A percentile compares a stretch with the other conserved stretches of the same genome.
These are phyloP conservation scores for Sphaerostilbella broomeana DNA, from an alignment of 2,329 filamentous ascomycete species.

Conservation along the genomic window DNA sequence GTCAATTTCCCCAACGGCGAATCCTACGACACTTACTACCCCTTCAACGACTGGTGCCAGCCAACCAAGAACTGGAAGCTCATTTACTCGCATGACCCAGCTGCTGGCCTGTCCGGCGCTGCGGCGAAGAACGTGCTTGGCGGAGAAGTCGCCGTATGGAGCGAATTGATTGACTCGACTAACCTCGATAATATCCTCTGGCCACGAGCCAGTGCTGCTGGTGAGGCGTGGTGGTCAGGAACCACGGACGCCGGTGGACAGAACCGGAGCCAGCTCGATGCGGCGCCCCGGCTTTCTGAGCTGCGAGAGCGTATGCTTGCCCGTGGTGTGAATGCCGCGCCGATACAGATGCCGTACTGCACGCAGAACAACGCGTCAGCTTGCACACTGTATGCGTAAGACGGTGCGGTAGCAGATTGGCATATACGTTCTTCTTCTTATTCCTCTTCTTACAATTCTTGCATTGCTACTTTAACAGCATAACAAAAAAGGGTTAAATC, in stretches of 20 bases:
- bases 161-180: constrained; percentile 68
- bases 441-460: no score
- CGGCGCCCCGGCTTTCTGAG: constrained; percentile 63
- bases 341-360: constrained; percentile 36
- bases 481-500: no score
- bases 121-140: constrained; percentile 65
- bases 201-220: constrained; percentile 68
- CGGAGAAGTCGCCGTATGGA: constrained; percentile 77
- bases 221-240: constrained; percentile 76
- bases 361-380: constrained; percentile 10
- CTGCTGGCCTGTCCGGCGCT: constrained; percentile 53
- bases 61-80: constrained; percentile 77
- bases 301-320: constrained; percentile 70
- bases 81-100: constrained; percentile 74
- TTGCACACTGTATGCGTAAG: constrained; percentile 4
- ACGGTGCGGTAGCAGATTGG: background rate
- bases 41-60: constrained; percentile 74
- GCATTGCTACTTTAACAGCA: background rate
- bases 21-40: constrained; percentile 44
- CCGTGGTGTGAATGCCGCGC: constrained; percentile 55
- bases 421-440: background rate
- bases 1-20: constrained; percentile 59
- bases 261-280: constrained; percentile 66
- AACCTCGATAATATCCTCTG: constrained; percentile 72
- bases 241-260: constrained; percentile 56